Base-by-base conservation (phyloP, 2,329 filamentous ascomycete species). In the Cladorrhinum sp. region DNA sequence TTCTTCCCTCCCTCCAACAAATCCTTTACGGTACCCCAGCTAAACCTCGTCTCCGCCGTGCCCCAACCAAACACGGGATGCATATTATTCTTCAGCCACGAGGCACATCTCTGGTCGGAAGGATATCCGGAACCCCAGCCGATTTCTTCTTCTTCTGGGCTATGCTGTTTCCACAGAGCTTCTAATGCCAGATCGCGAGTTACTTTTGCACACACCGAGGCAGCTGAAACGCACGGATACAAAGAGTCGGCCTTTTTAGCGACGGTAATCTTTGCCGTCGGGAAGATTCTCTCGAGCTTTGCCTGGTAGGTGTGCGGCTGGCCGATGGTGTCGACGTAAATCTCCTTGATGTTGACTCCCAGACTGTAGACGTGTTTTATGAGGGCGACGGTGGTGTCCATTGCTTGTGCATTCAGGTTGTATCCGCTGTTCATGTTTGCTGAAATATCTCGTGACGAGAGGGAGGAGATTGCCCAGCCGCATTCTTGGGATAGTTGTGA, bases 21-120 rank as follows among this genome's bases (percentile, higher is more conserved):
- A 70, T 98, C 93, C 77, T 96, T 97, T 1, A 90, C 90, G 0
- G 95, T 98, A 0, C 90, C 90, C 95, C 95, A 99, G 71, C 92
- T 96, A 71, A 97, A 98, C 3, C 95, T 83, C 72, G 92, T 96
- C 76, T 98, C 93, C 23, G 84, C 84, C 41, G 10, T 18, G 0
- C 93, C 93, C 93, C 95, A 99, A 13, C 95, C 95, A 77, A 98
- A 99, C 1, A 98, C 77, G 2, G 91, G 91, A 71, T 99, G 88
- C 87, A 97, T 93, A 66, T 93, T 95, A 41, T 78, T 78, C 76
- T 87, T 90, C 71, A 99, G 73, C 93, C 95, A 99, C 22, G 77
- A 75, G 1, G 89, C 85, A 68, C 92, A 96, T 64, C 90, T 84
- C 20, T 82, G 86, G 75, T 99, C 95, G 1, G 90, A 92, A 0